These are phyloP conservation scores for Lathyrus aphaca DNA, from an alignment of 306 rosid species.

Conservation along the genomic window DNA sequence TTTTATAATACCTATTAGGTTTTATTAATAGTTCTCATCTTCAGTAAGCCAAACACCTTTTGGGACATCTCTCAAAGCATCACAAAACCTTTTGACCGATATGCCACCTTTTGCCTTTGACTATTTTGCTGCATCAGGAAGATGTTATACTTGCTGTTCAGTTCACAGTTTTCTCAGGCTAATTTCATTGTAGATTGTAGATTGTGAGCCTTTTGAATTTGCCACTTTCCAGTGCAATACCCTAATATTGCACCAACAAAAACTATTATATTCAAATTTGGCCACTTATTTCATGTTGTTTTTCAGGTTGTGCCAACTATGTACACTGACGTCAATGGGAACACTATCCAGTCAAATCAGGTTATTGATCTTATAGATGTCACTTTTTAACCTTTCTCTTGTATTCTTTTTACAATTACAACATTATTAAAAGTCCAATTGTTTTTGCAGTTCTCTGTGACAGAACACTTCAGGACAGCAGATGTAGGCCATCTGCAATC, in stretches of 20 bases:
- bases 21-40: background rate
- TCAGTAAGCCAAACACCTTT: background rate
- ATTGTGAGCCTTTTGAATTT: constrained; percentile 1
- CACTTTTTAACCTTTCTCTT: constrained; percentile 13
- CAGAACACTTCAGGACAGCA: constrained; percentile 80
- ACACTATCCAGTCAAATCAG: constrained; percentile 94
- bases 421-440: constrained; percentile 23
- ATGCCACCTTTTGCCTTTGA: background rate
- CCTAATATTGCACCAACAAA: background rate
- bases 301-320: constrained; percentile 94
- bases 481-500: constrained; percentile 81
- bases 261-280: constrained; percentile 1
- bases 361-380: constrained; percentile 46
- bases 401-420: constrained; percentile 10
- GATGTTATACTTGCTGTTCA: background rate
- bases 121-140: background rate
- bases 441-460: constrained; percentile 90
- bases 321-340: constrained; percentile 79
- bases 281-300: constrained; percentile 26
- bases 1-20: background rate
- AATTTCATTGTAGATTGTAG: background rate
- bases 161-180: background rate
- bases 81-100: background rate
- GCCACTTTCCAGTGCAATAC: constrained; percentile 4
- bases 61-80: background rate